phyloP scores from a whole-genome alignment of 2,329 filamentous ascomycete genomes.

The Paraphoma sp. region DNA sequence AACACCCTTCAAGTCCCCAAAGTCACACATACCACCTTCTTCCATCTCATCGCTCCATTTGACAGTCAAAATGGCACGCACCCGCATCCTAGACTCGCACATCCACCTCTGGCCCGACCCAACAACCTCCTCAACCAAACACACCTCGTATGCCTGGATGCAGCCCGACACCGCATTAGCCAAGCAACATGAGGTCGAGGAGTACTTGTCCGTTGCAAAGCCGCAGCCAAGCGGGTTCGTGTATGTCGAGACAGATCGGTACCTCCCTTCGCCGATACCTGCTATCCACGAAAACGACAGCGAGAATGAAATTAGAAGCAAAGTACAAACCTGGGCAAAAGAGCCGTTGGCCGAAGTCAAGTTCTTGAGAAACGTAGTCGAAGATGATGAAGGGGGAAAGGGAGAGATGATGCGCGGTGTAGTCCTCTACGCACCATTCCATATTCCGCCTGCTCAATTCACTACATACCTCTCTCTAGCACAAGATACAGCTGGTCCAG shows the following conservation, averaged over 20 bases:
- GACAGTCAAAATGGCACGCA: background rate
- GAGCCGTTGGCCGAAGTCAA: constrained; percentile 74
- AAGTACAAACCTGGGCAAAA: constrained; percentile 64
- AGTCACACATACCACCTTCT: too few species aligned
- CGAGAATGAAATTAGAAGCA: background rate
- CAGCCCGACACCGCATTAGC: constrained; percentile 62
- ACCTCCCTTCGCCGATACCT: constrained; percentile 23
- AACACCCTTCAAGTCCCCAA: background rate
- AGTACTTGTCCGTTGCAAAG: constrained; percentile 58
- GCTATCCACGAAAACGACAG: background rate
- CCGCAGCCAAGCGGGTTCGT: constrained; percentile 66
- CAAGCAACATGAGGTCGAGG: constrained; percentile 67
- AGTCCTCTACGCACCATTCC: constrained; percentile 86
- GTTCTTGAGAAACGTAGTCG: constrained; percentile 70
- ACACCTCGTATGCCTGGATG: constrained; percentile 72
- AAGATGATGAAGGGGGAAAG: constrained; percentile 59
- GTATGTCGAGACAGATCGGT: constrained; percentile 81
- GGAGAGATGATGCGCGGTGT: constrained; percentile 67
- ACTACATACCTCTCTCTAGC: constrained; percentile 70
- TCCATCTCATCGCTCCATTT: too few species aligned
- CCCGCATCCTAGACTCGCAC: constrained; percentile 80
- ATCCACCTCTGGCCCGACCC: constrained; percentile 83
- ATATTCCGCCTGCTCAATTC: constrained; percentile 67
- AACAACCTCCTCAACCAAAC: constrained; percentile 58
- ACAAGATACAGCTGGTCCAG: constrained; percentile 65